Evolutionary conservation across 345 rosid genomes (phyloP), one percentile per base, ranked within the genome.

Genomic region (Murraya koenigii): DNA sequence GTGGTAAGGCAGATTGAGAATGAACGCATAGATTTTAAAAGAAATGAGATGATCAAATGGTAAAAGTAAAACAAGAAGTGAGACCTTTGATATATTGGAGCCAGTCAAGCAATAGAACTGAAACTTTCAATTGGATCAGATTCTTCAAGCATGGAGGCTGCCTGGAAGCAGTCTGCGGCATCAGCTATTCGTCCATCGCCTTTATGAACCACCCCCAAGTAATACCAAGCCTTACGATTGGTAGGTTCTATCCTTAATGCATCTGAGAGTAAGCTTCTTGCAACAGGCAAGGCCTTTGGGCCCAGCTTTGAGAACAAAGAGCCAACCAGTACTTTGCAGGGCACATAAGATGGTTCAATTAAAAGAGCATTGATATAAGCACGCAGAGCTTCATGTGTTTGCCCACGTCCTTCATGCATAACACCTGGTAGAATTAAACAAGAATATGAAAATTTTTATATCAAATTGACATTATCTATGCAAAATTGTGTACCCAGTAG

Each of bases 111-210:
- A 74, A 90, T 39, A 66, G 97, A 89, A 80, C 87, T 85, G 85
- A 95, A 95, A 85, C 89, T 91, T 80, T 95, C 98, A 44, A 95
- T 80, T 7, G 98, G 98, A 82, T 95, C 94, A 3, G 94, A 91
- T 61, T 93, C 98, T 83, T 93, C 96, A 56, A 95, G 99, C 94
- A 95, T 90, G 36, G 94, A 88, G 63, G 99, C 96, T 56, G 99
- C 99, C 85, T 91, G 96, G 85, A 95, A 92, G 85, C 97, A 92
- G 74, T 95, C 98, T 17, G 85, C 81, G 11, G 98, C 98, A 83
- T 93, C 99, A 55, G 93, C 93, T 72, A 89, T 84, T 71, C 98
- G 95, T 44, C 99, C 98, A 72, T 91, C 95, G 26, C 83, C 86
- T 74, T 81, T 89, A 75, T 92, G 97, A 71, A 95, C 88, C 86